Percentiles rank a stretch among this genome's conserved stretches.
These are phyloP conservation scores for Eragrostis nindensis DNA, from an alignment of 176 grass and related monocot species.

Conservation along the genomic window DNA sequence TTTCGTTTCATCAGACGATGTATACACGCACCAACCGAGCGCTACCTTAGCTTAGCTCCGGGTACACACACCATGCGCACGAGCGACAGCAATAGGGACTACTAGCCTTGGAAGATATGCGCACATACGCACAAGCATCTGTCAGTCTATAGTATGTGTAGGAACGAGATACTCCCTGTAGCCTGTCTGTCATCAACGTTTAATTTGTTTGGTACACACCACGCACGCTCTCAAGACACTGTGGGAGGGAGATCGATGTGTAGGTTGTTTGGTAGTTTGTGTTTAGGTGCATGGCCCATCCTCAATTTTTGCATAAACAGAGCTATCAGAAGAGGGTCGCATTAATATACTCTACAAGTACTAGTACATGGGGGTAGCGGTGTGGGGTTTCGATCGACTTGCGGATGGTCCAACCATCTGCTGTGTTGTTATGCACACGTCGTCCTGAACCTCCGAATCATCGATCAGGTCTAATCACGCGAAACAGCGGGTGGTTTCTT, in stretches of 20 bases:
- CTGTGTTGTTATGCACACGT: constrained; percentile 40
- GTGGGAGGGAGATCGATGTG: not conserved
- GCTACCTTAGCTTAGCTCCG: too few relatives aligned
- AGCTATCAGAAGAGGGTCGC: constrained; percentile 15
- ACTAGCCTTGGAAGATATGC: not conserved
- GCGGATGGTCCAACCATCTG: constrained; percentile 55
- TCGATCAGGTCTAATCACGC: constrained; percentile 38
- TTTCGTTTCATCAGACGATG: constrained; percentile 30
- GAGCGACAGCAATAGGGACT: not conserved
- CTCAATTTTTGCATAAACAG: constrained; percentile 19
- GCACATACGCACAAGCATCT: too few relatives aligned
- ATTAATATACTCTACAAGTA: too few relatives aligned
- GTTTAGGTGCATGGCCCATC: constrained; percentile 36
- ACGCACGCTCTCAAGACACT: not conserved
- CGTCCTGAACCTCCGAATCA: constrained; percentile 8
- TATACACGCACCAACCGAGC: constrained; percentile 14
- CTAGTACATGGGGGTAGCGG: not conserved
- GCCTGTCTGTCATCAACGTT: not conserved
- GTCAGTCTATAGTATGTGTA: too few relatives aligned
- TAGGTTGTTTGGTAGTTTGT: constrained; percentile 21
- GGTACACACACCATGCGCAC: not conserved
- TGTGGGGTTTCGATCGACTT: constrained; percentile 35
- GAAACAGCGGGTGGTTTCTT: not conserved
- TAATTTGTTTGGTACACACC: not conserved
- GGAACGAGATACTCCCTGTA: not conserved